phyloP scores from a whole-genome alignment of 106 monocot genomes.

The Dioscorea dumetorum region DNA sequence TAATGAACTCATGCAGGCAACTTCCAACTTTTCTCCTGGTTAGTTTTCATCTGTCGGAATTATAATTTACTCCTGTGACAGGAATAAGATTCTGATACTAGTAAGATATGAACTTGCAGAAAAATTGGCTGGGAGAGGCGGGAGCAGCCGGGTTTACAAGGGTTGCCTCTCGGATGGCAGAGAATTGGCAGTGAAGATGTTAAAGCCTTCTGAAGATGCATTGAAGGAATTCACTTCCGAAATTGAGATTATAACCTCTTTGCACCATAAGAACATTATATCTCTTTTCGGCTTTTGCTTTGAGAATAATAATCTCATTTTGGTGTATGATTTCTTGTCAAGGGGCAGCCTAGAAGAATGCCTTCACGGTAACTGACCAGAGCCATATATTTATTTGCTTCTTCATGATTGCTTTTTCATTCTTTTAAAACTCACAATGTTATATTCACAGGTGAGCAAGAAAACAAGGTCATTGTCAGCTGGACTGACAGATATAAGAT shows the following conservation, averaged over 20 bases:
- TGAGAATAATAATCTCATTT: conserved; percentile 37
- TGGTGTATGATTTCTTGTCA: conserved; percentile 65
- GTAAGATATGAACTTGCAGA: conserved; percentile 21
- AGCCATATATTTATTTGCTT: background rate
- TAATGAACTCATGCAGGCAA: conserved; percentile 44
- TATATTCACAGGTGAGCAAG: conserved; percentile 29
- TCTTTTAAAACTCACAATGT: too few species aligned
- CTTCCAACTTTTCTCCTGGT: conserved; percentile 67
- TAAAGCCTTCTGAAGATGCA: conserved; percentile 48
- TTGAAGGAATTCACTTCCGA: conserved; percentile 51
- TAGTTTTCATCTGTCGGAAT: background rate
- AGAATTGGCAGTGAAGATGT: conserved; percentile 63
- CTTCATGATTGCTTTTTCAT: background rate
- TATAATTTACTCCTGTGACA: background rate
- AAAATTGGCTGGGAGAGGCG: conserved; percentile 66
- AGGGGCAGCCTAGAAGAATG: conserved; percentile 70
- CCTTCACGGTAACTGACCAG: conserved; percentile 33
- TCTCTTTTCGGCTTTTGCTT: conserved; percentile 70
- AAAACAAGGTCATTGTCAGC: conserved; percentile 17
- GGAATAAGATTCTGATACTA: background rate
- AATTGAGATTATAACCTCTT: conserved; percentile 57
- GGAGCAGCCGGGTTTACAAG: conserved; percentile 64
- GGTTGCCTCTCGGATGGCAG: conserved; percentile 35
- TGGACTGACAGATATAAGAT: conserved; percentile 66
- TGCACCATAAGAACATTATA: conserved; percentile 65